phyloP scores from a whole-genome alignment of 495 filamentous ascomycete species.

The Tuber borchii region DNA sequence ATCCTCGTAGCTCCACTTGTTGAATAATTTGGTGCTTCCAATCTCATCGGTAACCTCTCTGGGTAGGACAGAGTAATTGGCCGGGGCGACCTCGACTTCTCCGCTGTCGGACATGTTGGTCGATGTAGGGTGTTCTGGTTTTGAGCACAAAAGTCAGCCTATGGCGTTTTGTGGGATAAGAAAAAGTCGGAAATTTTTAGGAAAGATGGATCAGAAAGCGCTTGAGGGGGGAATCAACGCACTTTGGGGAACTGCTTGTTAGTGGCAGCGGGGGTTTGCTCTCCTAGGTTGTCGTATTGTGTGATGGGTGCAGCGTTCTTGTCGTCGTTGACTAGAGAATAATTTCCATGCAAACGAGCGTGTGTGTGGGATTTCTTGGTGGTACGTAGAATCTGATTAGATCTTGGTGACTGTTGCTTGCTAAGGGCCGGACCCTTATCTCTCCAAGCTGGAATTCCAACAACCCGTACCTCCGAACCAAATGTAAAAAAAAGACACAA shows the following conservation, averaged over 20 bases:
- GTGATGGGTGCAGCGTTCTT: constrained; percentile 15
- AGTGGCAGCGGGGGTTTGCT: constrained; percentile 27
- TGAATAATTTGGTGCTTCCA: constrained; percentile 96
- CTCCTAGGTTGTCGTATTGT: constrained; percentile 27
- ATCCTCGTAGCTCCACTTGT: constrained; percentile 95
- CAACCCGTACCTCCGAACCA: not conserved
- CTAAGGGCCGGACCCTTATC: constrained; percentile 25
- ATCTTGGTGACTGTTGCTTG: constrained; percentile 23
- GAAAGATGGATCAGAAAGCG: not conserved
- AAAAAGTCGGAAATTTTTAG: not conserved
- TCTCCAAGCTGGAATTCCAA: not conserved
- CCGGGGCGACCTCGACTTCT: constrained; percentile 85
- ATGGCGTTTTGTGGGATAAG: constrained; percentile 6
- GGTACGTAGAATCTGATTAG: constrained; percentile 19
- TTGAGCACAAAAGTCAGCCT: not conserved
- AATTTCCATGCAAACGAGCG: constrained; percentile 8
- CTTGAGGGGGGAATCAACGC: not conserved
- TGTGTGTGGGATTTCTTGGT: constrained; percentile 7
- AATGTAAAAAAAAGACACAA: not conserved
- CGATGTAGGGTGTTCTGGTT: constrained; percentile 26
- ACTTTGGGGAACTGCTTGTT: not conserved
- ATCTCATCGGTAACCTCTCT: constrained; percentile 88
- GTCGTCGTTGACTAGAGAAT: constrained; percentile 10
- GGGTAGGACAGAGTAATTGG: constrained; percentile 72
- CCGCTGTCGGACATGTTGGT: constrained; percentile 87